Percentiles rank a stretch among this genome's conserved stretches.
Evolutionary conservation across 495 filamentous ascomycete genomes (phyloP).

Genomic region (Amorphotheca resinae): DNA sequence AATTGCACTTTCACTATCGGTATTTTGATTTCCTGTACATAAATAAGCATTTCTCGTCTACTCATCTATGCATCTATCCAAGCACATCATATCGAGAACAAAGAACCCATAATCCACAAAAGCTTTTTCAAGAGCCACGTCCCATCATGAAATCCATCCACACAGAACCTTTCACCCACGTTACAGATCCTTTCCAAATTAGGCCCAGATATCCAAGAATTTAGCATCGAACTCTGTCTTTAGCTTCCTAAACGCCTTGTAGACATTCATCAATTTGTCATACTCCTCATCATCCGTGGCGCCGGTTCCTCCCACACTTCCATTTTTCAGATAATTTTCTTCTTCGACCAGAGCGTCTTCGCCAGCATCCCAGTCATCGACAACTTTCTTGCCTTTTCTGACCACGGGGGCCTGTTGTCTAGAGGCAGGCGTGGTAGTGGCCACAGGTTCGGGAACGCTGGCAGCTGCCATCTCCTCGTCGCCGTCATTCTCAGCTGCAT

Average conservation of each 20-base stretch:
- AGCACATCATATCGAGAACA: too few relatives aligned
- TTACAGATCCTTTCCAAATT: too few relatives aligned
- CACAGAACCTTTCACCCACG: too few relatives aligned
- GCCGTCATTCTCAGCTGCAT: slow-evolving; percentile 21
- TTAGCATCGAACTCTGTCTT: slow-evolving; percentile 50
- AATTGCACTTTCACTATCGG: too few relatives aligned
- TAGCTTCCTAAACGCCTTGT: slow-evolving; percentile 41
- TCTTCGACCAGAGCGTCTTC: slow-evolving; percentile 18
- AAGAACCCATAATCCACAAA: too few relatives aligned
- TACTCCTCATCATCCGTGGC: slow-evolving; percentile 26
- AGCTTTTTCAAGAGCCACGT: too few relatives aligned
- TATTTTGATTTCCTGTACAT: too few relatives aligned
- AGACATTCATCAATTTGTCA: slow-evolving; percentile 41
- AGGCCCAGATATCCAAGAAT: slow-evolving; percentile 47
- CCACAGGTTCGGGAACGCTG: slow-evolving; percentile 2
- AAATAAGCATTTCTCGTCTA: too few relatives aligned
- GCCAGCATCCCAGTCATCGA: slow-evolving; percentile 28
- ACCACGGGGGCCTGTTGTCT: slow-evolving; percentile 6
- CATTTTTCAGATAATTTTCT: slow-evolving; percentile 19
- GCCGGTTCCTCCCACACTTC: slow-evolving; percentile 3
- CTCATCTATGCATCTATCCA: too few relatives aligned
- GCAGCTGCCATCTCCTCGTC: slow-evolving; percentile 22
- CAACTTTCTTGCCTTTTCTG: slow-evolving; percentile 26
- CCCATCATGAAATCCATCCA: too few relatives aligned
- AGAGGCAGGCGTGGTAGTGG: slow-evolving; percentile 2